Conservation (phyloP, 2,329 filamentous ascomycete species). For the Aspergillus fumigatiaffinis region DNA sequence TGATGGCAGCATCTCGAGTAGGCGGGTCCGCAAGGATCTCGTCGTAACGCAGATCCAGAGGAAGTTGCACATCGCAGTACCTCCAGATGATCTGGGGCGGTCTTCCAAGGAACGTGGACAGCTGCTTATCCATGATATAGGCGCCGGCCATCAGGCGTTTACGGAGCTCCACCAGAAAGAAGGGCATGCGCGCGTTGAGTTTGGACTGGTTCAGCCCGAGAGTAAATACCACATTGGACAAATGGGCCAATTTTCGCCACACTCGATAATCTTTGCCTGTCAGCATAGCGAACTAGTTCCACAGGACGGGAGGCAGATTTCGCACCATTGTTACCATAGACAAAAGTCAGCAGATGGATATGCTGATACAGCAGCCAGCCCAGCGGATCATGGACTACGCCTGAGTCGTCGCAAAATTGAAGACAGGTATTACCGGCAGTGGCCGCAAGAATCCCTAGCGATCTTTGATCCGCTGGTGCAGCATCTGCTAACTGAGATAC, state of each 20-base stretch:
- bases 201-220: conserved; percentile 41
- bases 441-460: conserved; percentile 6
- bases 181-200: conserved; percentile 11
- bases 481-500: conserved; percentile 2
- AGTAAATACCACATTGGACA: conserved; percentile 42
- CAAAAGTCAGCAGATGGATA: conserved; percentile 14
- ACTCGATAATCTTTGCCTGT: conserved; percentile 36
- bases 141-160: too few relatives aligned
- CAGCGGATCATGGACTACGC: conserved; percentile 21
- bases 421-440: conserved; percentile 28
- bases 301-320: not conserved
- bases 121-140: too few relatives aligned
- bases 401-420: conserved; percentile 22
- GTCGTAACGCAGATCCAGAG: too few relatives aligned
- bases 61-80: too few relatives aligned
- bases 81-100: too few relatives aligned
- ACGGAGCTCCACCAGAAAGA: too few relatives aligned
- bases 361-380: conserved; percentile 27
- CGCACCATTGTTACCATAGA: conserved; percentile 22
- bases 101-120: too few relatives aligned
- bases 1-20: too few relatives aligned
- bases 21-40: too few relatives aligned
- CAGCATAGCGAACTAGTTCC: not conserved
- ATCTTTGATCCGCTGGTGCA: conserved; percentile 9
- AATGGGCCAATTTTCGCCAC: conserved; percentile 44